Conservation (phyloP, 2,329 filamentous ascomycete species). For the Botrytis tulipae region DNA sequence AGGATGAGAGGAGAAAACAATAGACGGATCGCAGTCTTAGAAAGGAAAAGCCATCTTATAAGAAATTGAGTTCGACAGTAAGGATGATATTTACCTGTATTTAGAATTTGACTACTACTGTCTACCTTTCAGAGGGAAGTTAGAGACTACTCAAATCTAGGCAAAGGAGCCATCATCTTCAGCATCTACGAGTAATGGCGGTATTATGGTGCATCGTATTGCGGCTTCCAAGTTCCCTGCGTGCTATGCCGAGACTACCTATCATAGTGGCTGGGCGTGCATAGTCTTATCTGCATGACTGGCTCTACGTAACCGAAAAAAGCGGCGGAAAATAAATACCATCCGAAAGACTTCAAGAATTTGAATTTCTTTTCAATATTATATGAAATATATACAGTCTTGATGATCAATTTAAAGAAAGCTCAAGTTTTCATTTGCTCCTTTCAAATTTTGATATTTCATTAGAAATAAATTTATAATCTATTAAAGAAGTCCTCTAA, state of each 20-base stretch:
- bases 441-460: too few species aligned
- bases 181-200: background rate
- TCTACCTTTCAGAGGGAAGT: background rate
- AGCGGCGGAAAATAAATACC: too few species aligned
- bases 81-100: background rate
- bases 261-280: background rate
- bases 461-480: too few species aligned
- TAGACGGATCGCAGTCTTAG: too few species aligned
- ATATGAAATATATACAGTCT: too few species aligned
- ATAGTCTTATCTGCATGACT: background rate
- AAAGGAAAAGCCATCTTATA: background rate
- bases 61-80: too few species aligned
- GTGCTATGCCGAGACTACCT: background rate
- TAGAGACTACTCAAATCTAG: background rate
- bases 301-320: too few species aligned
- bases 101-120: background rate
- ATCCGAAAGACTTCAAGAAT: too few species aligned
- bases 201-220: background rate
- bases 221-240: background rate
- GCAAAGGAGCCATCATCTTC: background rate
- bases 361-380: too few species aligned
- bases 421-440: too few species aligned
- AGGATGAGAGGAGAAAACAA: background rate
- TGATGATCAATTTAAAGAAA: too few species aligned
- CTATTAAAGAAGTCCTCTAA: too few species aligned